Evolutionary conservation across 106 monocot species (phyloP), one percentile per base, ranked within the genome.

Genomic region (Narthecium ossifragum): DNA sequence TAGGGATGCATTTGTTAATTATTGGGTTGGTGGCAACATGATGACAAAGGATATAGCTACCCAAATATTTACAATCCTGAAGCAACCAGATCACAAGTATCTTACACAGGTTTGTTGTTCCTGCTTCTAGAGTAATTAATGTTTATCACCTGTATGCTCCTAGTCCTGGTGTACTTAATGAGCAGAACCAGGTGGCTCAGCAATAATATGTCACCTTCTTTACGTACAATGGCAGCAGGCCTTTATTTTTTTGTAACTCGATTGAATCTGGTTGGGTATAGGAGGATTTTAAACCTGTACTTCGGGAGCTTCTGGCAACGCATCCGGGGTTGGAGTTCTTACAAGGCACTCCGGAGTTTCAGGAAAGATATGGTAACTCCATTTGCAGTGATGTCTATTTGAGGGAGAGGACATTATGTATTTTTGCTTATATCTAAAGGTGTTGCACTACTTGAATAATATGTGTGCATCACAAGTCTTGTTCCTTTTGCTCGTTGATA

Each of bases 301-400:
- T 96, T 2, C 65, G 68, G 61, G 94, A 96, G 58, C 86, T 96
- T 60, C 75, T 96, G 78, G 86, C 80, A 26, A 81, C 72, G 36
- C 94, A 96, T 78, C 94, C 86, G 37, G 94, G 94, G 8, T 72
- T 96, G 73, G 94, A 96, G 54, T 96, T 96, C 39, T 61, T 96
- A 68, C 94, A 96, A 58, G 80, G 64, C 59, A 96, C 94, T 15
- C 94, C 90, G n/a, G 94, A 96, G 67, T 96, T 96, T 81, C 94
- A 96, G 63, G 94, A 96, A 65, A 86, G 94, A 96, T 96, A 96
- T 72, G 94, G 94, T 96, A 75, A 55, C 65, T 43, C 43, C 14
- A 43, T 43, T 6, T 43, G 43, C 12, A 17, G n/a, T n/a, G n/a
- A n/a, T n/a, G n/a, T n/a, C n/a, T n/a, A n/a, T n/a, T n/a, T n/a